Evolutionary conservation across 1,284 basidiomycete species (phyloP).

Genomic region (Cutaneotrichosporon arboriforme): DNA sequence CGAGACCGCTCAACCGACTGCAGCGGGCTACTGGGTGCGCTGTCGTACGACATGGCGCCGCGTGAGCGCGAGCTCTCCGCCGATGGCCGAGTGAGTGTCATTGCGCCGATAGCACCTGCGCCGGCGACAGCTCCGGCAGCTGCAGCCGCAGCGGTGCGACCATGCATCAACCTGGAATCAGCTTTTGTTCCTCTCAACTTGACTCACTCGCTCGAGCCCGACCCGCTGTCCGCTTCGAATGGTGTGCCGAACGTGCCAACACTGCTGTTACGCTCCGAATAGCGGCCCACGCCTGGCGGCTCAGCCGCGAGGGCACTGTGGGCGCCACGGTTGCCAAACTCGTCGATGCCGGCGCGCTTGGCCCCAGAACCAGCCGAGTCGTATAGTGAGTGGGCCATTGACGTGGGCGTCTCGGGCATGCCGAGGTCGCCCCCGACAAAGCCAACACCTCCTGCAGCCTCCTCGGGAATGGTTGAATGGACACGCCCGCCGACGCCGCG

Average conservation of each 20-base stretch:
- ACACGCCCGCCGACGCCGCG: conserved; percentile 6
- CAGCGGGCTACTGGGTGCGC: not conserved
- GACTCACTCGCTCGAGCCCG: not conserved
- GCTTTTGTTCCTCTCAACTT: not conserved
- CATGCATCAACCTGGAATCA: not conserved
- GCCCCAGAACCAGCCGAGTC: conserved; percentile 11
- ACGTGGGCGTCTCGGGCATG: not conserved
- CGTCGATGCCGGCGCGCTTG: conserved; percentile 1
- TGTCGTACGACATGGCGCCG: not conserved
- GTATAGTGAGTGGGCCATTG: conserved; percentile 5
- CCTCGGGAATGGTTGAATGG: conserved; percentile 11
- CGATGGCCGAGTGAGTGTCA: not conserved
- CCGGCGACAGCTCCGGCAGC: not conserved
- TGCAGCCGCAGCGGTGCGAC: not conserved
- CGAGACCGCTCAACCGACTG: not conserved
- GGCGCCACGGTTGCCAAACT: conserved; percentile 10
- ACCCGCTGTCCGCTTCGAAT: not conserved
- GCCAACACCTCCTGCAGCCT: not conserved
- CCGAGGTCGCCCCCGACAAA: not conserved
- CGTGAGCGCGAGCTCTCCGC: not conserved
- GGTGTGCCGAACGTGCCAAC: conserved; percentile 16
- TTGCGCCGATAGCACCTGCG: not conserved
- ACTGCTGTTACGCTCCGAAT: conserved; percentile 11
- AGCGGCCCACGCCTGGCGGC: not conserved
- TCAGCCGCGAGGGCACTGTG: not conserved